These are phyloP conservation scores for Coniochaeta ligniaria DNA, from an alignment of 2,329 filamentous ascomycete genomes.

Conservation along the genomic window DNA sequence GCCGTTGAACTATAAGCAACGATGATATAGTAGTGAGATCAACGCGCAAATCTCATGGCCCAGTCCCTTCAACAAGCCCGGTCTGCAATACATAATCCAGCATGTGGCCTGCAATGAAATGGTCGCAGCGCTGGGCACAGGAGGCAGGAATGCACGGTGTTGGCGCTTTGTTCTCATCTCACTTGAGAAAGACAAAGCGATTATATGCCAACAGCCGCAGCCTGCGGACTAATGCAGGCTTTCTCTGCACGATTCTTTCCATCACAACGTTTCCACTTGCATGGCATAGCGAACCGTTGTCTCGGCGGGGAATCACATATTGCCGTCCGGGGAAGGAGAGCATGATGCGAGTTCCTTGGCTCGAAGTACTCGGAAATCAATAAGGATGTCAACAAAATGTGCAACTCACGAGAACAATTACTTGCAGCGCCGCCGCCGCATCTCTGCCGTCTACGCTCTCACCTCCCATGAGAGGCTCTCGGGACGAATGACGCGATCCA, in stretches of 20 bases:
- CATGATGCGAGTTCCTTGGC: too few relatives aligned
- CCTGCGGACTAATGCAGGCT: neutral
- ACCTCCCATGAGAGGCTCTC: neutral
- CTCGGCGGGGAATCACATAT: too few relatives aligned
- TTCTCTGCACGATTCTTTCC: neutral
- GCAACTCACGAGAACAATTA: conserved; percentile 64
- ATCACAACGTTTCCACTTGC: neutral
- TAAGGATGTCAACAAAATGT: neutral
- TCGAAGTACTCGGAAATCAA: too few relatives aligned
- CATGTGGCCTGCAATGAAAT: neutral
- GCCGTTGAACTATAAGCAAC: too few relatives aligned
- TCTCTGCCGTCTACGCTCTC: conserved; percentile 7
- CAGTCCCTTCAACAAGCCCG: neutral
- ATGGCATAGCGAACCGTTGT: too few relatives aligned
- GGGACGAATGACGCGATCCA: neutral
- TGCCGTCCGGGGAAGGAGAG: too few relatives aligned
- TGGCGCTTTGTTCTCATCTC: neutral
- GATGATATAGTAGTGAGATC: too few relatives aligned
- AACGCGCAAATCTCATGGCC: too few relatives aligned
- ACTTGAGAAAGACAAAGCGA: neutral
- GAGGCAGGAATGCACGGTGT: too few relatives aligned
- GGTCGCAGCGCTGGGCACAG: too few relatives aligned
- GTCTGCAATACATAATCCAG: neutral
- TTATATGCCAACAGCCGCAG: neutral
- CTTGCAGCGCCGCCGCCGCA: conserved; percentile 48